phyloP scores from a whole-genome alignment of 2,329 filamentous ascomycete genomes.

The Aspergillus terreus region DNA sequence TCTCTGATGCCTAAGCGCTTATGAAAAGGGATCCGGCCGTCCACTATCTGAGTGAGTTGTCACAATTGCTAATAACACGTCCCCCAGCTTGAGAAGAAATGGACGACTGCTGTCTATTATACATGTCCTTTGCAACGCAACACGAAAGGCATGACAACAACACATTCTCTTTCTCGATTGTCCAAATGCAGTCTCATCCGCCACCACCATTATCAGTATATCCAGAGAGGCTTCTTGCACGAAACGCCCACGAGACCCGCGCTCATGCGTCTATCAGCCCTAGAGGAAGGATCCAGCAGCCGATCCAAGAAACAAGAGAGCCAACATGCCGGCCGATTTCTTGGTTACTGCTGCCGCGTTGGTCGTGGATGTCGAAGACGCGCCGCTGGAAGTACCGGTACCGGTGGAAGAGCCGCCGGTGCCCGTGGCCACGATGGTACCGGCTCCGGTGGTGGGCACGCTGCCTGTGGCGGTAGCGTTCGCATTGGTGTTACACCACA shows the following conservation, averaged over 20 bases:
- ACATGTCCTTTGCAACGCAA: too few relatives aligned
- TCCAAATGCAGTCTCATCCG: too few relatives aligned
- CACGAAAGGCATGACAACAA: too few relatives aligned
- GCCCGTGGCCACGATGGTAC: constrained; percentile 12
- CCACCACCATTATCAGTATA: too few relatives aligned
- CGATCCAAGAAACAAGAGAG: constrained; percentile 11
- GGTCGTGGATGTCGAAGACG: neutral
- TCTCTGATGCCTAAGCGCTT: too few relatives aligned
- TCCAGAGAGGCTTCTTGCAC: neutral
- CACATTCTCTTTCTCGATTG: too few relatives aligned
- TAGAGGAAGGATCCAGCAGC: constrained; percentile 1
- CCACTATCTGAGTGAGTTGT: too few relatives aligned
- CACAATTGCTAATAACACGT: too few relatives aligned
- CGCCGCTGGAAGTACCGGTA: constrained; percentile 3
- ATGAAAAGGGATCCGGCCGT: too few relatives aligned
- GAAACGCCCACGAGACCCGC: neutral
- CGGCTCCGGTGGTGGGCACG: constrained; percentile 14
- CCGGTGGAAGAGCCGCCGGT: constrained; percentile 8
- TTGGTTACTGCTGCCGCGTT: constrained; percentile 6
- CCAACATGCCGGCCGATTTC: constrained; percentile 6
- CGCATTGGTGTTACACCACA: constrained; percentile 22
- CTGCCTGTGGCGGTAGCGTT: constrained; percentile 20
- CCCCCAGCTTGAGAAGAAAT: too few relatives aligned
- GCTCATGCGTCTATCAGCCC: neutral
- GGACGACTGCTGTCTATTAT: too few relatives aligned